A percentile compares a stretch with the other conserved stretches of the same genome.
Evolutionary conservation across 352 stramenopile species (phyloP).

Genomic region (Phytophthora sansomeana): DNA sequence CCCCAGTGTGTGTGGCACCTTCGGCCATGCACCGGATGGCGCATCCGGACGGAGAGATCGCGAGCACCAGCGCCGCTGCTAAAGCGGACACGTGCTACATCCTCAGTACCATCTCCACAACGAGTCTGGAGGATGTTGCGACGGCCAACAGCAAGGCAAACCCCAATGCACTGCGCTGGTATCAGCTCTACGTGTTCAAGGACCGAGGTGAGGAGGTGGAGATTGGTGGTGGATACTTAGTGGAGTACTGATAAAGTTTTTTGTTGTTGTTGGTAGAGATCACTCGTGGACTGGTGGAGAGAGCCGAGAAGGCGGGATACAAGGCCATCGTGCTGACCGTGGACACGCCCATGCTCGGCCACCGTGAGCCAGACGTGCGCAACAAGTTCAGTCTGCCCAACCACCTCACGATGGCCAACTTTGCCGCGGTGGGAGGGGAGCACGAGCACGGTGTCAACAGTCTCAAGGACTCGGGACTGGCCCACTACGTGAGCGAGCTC

Average conservation of each 20-base stretch:
- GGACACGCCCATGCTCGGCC: slow-evolving; percentile 96
- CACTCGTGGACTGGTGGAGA: slow-evolving; percentile 90
- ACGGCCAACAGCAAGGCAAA: slow-evolving; percentile 67
- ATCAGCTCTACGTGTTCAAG: slow-evolving; percentile 98
- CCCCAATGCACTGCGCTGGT: slow-evolving; percentile 90
- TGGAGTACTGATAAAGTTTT: neutral
- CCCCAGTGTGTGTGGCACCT: slow-evolving; percentile 94
- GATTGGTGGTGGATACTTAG: neutral
- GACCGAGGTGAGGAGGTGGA: slow-evolving; percentile 50
- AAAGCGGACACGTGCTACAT: slow-evolving; percentile 92
- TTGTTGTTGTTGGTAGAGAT: slow-evolving; percentile 60
- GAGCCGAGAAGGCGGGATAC: slow-evolving; percentile 94
- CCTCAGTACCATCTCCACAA: slow-evolving; percentile 88
- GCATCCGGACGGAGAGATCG: slow-evolving; percentile 94
- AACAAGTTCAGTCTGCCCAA: slow-evolving; percentile 91
- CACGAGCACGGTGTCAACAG: slow-evolving; percentile 72
- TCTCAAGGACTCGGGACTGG: slow-evolving; percentile 34
- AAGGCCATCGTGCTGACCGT: slow-evolving; percentile 96
- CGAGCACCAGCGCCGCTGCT: slow-evolving; percentile 79
- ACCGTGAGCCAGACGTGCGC: slow-evolving; percentile 95
- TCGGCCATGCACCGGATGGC: slow-evolving; percentile 95
- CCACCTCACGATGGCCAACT: slow-evolving; percentile 70
- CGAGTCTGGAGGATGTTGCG: slow-evolving; percentile 57
- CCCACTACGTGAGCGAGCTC: slow-evolving; percentile 73
- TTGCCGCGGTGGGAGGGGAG: slow-evolving; percentile 52